Evolutionary conservation across 768 basidiomycete species (phyloP).

Genomic region (Boletales sp.): DNA sequence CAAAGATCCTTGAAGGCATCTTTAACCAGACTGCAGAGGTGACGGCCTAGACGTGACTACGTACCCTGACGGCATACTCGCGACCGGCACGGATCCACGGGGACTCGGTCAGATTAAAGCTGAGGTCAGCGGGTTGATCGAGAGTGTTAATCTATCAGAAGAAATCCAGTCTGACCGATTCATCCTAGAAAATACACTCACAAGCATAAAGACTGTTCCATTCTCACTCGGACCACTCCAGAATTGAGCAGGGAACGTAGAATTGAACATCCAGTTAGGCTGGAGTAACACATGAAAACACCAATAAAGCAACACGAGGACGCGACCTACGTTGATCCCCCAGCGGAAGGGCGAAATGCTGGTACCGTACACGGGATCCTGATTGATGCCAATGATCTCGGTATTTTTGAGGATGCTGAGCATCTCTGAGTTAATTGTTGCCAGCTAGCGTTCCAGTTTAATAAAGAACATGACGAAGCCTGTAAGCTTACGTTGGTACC

Average conservation of each 20-base stretch:
- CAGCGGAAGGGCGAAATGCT: constrained; percentile 66
- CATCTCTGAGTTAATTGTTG: constrained; percentile 45
- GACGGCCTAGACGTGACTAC: constrained; percentile 13
- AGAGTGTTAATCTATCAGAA: constrained; percentile 23
- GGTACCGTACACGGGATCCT: constrained; percentile 59
- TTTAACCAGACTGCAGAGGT: no score
- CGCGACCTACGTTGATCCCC: constrained; percentile 53
- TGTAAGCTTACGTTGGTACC: constrained; percentile 48
- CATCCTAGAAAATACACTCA: constrained; percentile 23
- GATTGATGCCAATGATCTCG: constrained; percentile 65
- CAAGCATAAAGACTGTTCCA: constrained; percentile 65
- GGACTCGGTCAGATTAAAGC: constrained; percentile 62
- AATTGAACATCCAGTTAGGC: constrained; percentile 35
- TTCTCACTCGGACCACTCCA: constrained; percentile 65
- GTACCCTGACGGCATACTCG: constrained; percentile 57
- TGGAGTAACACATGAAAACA: constrained; percentile 9
- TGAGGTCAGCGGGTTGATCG: constrained; percentile 49
- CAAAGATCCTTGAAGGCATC: constrained; percentile 55
- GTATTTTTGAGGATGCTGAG: constrained; percentile 54
- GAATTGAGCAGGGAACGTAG: constrained; percentile 56
- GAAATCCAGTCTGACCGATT: no score
- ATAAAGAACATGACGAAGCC: neutral
- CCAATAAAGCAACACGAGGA: neutral
- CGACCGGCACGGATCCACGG: constrained; percentile 67
- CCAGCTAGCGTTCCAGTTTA: constrained; percentile 36